These are phyloP conservation scores for Kalanchoe fedtschenkoi DNA, from an alignment of 164 flowering plant species.

Conservation along the genomic window DNA sequence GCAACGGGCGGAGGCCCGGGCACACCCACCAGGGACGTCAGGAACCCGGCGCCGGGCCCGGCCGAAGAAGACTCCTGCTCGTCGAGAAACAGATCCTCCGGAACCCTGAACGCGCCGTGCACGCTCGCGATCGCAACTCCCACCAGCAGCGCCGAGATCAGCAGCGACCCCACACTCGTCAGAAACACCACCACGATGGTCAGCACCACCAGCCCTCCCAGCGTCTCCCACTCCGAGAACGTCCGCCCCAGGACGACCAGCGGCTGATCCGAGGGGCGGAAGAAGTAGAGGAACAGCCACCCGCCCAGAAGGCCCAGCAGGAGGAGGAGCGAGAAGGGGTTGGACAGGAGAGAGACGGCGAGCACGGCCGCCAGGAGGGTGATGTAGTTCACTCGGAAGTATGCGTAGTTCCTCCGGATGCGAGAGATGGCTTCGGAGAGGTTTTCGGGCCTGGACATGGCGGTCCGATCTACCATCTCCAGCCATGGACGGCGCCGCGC, in stretches of 20 bases:
- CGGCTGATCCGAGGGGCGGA: conserved; percentile 72
- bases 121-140: conserved; percentile 47
- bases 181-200: conserved; percentile 52
- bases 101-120: conserved; percentile 68
- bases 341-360: conserved; percentile 52
- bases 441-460: conserved; percentile 55
- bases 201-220: conserved; percentile 28
- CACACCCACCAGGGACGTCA: conserved; percentile 63
- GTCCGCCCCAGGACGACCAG: conserved; percentile 49
- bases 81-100: conserved; percentile 76
- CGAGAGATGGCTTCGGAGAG: conserved; percentile 63
- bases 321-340: conserved; percentile 57
- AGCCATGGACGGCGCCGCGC: conserved; percentile 69
- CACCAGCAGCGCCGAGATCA: conserved; percentile 51
- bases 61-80: conserved; percentile 33
- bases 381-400: conserved; percentile 68
- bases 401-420: conserved; percentile 62
- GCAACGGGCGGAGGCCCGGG: conserved; percentile 19
- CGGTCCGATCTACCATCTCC: conserved; percentile 60
- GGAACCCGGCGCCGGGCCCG: conserved; percentile 33
- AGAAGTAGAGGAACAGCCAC: conserved; percentile 71
- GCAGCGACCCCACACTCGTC: conserved; percentile 66
- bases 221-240: conserved; percentile 54
- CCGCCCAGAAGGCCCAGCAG: conserved; percentile 49
- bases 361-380: conserved; percentile 32